Base-by-base conservation (phyloP, 352 stramenopile genomes). In the Globisporangium nunn region DNA sequence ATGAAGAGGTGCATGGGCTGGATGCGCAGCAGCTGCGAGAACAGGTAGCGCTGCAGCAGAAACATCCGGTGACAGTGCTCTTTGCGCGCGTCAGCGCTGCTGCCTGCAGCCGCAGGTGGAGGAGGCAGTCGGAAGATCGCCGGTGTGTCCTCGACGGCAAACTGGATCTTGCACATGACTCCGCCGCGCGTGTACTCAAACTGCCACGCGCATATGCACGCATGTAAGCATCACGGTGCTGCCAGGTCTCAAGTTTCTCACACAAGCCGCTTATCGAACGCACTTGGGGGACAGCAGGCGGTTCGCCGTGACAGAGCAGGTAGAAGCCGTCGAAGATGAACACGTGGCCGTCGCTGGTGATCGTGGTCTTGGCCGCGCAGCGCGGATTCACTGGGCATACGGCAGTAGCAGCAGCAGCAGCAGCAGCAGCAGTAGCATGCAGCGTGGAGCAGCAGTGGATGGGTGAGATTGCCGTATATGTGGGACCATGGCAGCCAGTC, bases 261-360 rank as follows among this genome's bases (percentile, higher is more conserved):
- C 4, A 5, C 37, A 12, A 17, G 35, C 35, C 8, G 35, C 35
- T 7, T 15, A 41, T 12, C 11, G 17, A 15, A 30, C 49, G 50
- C 58, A 91, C 85, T 61, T 83, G 74, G 12, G 82, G 78, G 17
- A 91, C 68, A 8, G 81, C 65, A 1, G 65, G 64, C 8, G 75
- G 70, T 3, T 87, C 67, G 37, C 74, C 67, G 28, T 93, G 83
- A 44, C 73, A 91, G 15, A 95, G 68, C 54, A 95, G 57, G 70
- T 88, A 93, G 59, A 93, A 93, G 39, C 85, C 85, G 50, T 95
- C 85, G 52, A 95, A 95, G 30, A 92, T 59, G 58, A 90, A 91
- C 28, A 88, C 67, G 30, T 69, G 68, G 33, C 73, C 67, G 17
- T 81, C 70, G n/a, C 82, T 69, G 33, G 78, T 65, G 41, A 93